Evolutionary conservation across 1,284 basidiomycete genomes (phyloP), one percentile per base, ranked within the genome.

Genomic region (Sutorius eximius): DNA sequence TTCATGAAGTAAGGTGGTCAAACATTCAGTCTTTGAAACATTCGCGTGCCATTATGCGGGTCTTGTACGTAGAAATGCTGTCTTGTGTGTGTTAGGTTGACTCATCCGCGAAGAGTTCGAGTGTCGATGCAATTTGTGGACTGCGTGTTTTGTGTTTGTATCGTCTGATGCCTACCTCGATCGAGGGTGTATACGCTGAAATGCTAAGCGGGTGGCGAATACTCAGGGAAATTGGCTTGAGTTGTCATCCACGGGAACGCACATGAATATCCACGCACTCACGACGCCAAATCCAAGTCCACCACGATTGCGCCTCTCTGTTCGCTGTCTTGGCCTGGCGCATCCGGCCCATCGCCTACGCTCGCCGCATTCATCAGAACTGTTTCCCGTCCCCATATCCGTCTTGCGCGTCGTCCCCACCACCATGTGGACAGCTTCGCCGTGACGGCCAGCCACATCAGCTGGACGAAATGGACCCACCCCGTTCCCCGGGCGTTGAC

Each of bases 311-410:
- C 46, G 18, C 58, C 58, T 37, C 41, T 61, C 22, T 43, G 47
- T 36, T 49, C 37, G 27, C 3, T 3, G 15, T 22, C 49, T 36
- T 9, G 27, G 27, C 16, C 40, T 18, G 1, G 42, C 24, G n/a
- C 8, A 20, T 29, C 7, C 6, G 18, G 22, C 20, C 9, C 49
- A 6, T 62, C 59, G 29, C 38, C 40, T 22, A 60, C 42, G 11
- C 51, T 60, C 22, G 58, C 42, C 4, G 49, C 59, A 27, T 62
- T 60, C 49, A 60, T 46, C 1, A 62, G 43, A 16, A 62, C 24
- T 8, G 57, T 60, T 38, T 61, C 58, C 12, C 59, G 49, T 29
- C 58, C 49, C 60, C 60, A 62, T 36, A 36, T 20, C 20, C 29
- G 27, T n/a, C 49, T 51, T 10, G 51, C 48, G 2, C 45, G 41